Conservation (phyloP, 129 eudicot species). For the Erigeron canadensis region DNA sequence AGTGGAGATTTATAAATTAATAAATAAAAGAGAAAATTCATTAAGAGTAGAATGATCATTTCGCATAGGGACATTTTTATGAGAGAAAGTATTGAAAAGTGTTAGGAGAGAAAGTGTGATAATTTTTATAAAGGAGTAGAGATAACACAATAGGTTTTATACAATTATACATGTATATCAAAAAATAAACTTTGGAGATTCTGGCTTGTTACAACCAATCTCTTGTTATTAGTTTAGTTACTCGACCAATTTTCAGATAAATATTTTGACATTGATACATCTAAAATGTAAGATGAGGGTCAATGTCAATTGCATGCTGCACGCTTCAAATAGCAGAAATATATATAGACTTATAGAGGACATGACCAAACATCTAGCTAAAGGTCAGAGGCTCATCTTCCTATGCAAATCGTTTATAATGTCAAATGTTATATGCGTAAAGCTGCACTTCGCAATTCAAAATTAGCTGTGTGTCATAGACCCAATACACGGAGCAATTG, state of each 20-base stretch:
- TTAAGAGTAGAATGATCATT: no score
- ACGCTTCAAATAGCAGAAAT: background rate
- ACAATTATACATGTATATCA: no score
- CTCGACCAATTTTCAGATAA: background rate
- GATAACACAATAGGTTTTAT: no score
- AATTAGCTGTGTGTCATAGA: background rate
- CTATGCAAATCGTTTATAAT: background rate
- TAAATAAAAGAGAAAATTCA: no score
- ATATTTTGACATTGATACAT: background rate
- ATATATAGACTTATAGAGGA: background rate
- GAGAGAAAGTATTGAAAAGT: no score
- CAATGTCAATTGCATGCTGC: background rate
- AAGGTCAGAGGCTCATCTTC: background rate
- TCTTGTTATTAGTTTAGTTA: background rate
- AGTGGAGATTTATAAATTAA: no score
- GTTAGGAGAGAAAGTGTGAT: no score
- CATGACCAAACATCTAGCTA: slow-evolving; percentile 1
- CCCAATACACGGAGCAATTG: background rate
- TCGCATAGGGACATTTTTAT: no score
- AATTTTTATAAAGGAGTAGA: no score
- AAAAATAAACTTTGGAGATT: no score
- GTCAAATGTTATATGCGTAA: background rate
- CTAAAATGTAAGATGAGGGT: background rate
- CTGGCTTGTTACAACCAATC: no score
- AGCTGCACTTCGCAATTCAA: background rate